Evolutionary conservation across 2,329 filamentous ascomycete species (phyloP).

Genomic region (Colletotrichum eremochloae): DNA sequence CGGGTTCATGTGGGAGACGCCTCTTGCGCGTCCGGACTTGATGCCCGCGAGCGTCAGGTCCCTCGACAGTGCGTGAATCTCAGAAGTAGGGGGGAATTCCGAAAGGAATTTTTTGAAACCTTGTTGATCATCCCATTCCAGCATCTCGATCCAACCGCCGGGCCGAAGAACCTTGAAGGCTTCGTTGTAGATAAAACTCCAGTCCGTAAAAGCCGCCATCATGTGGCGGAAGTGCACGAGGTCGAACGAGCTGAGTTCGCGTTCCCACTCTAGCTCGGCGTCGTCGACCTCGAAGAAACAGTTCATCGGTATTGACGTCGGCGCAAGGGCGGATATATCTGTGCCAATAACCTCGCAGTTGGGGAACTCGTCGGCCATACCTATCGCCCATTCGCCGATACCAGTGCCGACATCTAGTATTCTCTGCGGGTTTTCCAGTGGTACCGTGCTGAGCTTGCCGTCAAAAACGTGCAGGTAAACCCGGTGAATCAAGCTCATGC

Average conservation of each 20-base stretch:
- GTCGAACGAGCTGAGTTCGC: conserved; percentile 65
- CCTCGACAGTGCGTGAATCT: conserved; percentile 57
- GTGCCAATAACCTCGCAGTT: conserved; percentile 70
- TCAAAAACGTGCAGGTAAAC: conserved; percentile 68
- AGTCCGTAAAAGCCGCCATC: conserved; percentile 68
- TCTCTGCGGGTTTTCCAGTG: conserved; percentile 54
- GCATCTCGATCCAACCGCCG: conserved; percentile 69
- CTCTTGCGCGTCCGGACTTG: conserved; percentile 60
- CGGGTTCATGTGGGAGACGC: conserved; percentile 60
- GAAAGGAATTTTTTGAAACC: conserved; percentile 53
- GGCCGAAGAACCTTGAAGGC: conserved; percentile 67
- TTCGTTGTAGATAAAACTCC: conserved; percentile 67
- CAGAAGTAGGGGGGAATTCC: conserved; percentile 59
- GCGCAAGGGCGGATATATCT: conserved; percentile 71
- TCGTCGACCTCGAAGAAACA: conserved; percentile 72
- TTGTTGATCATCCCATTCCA: conserved; percentile 64
- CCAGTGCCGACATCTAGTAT: conserved; percentile 72
- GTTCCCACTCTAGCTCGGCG: conserved; percentile 70
- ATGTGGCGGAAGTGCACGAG: conserved; percentile 69
- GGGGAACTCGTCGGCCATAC: conserved; percentile 67
- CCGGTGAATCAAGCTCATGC: conserved; percentile 72
- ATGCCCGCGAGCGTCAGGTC: conserved; percentile 60
- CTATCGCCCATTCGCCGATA: conserved; percentile 65
- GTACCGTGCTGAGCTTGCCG: conserved; percentile 59
- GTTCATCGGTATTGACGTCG: conserved; percentile 68